phyloP scores from a whole-genome alignment of 2,329 filamentous ascomycete species.

The Monosporascus sp. region DNA sequence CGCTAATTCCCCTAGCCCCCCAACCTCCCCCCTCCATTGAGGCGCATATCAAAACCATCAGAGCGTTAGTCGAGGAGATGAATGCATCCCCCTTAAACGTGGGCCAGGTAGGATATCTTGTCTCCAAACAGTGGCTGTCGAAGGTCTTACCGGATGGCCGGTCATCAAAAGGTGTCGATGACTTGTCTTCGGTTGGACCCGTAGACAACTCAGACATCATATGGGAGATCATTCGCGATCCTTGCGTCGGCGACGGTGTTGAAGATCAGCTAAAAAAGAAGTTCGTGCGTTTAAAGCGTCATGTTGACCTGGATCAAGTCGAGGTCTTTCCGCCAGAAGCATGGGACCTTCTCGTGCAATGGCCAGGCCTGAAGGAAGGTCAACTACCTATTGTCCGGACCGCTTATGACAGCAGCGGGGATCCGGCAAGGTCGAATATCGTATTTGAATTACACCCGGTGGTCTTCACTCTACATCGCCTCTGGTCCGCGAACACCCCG shows the following conservation, averaged over 20 bases:
- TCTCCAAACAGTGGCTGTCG: conserved; percentile 75
- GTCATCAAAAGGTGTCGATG: conserved; percentile 52
- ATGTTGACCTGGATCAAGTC: conserved; percentile 64
- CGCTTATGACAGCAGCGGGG: conserved; percentile 69
- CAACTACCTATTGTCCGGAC: conserved; percentile 68
- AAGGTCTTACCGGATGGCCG: conserved; percentile 63
- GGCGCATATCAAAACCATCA: conserved; percentile 70
- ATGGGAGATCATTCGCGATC: conserved; percentile 50
- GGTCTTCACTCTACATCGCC: conserved; percentile 76
- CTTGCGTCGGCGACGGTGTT: conserved; percentile 30
- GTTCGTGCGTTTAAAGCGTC: conserved; percentile 71
- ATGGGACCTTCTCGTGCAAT: conserved; percentile 74
- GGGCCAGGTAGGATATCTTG: conserved; percentile 68
- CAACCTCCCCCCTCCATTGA: conserved; percentile 42
- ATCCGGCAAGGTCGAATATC: conserved; percentile 55
- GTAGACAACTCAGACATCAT: conserved; percentile 86
- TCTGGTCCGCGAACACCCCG: conserved; percentile 58
- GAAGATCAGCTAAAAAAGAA: conserved; percentile 30
- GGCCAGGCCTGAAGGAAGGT: conserved; percentile 71
- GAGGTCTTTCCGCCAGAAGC: conserved; percentile 72
- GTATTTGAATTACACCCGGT: conserved; percentile 81
- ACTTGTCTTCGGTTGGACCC: conserved; percentile 61
- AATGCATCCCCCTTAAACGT: conserved; percentile 54
- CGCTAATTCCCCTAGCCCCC: conserved; percentile 12
- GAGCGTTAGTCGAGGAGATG: conserved; percentile 50